Evolutionary conservation across 768 basidiomycete species (phyloP).

Genomic region (Lentinus brumalis): DNA sequence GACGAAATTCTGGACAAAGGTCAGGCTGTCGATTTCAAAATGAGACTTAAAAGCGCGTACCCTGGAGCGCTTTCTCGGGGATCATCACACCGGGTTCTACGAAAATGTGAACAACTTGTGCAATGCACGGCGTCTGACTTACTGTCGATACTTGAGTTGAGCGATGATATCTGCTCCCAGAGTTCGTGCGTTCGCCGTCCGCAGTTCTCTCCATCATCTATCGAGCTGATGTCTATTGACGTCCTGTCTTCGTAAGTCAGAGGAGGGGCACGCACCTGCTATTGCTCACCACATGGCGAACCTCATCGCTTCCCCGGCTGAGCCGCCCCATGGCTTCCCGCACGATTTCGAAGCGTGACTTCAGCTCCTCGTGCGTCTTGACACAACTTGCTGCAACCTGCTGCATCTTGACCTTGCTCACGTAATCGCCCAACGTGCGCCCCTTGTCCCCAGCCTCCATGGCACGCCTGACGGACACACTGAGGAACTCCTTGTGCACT

Average conservation of each 20-base stretch:
- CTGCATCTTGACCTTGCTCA: slow-evolving; percentile 76
- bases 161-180: slow-evolving; percentile 55
- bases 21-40: not conserved
- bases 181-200: slow-evolving; percentile 59
- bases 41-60: not conserved
- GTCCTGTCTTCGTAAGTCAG: not conserved
- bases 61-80: slow-evolving; percentile 20
- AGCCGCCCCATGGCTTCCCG: slow-evolving; percentile 56
- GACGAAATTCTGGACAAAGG: slow-evolving; percentile 51
- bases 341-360: slow-evolving; percentile 51
- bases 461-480: slow-evolving; percentile 61
- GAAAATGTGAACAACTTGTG: not conserved
- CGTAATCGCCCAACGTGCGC: slow-evolving; percentile 79
- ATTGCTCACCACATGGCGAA: slow-evolving; percentile 52
- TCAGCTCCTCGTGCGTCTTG: slow-evolving; percentile 70
- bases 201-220: slow-evolving; percentile 62
- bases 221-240: slow-evolving; percentile 40
- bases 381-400: slow-evolving; percentile 75
- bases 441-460: slow-evolving; percentile 71
- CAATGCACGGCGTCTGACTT: slow-evolving; percentile 34
- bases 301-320: slow-evolving; percentile 58
- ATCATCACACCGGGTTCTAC: slow-evolving; percentile 10
- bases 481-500: slow-evolving; percentile 78
- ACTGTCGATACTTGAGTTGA: slow-evolving; percentile 57
- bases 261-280: slow-evolving; percentile 42